Evolutionary conservation across 768 basidiomycete species (phyloP).

Genomic region (Pulveroboletus sp.): DNA sequence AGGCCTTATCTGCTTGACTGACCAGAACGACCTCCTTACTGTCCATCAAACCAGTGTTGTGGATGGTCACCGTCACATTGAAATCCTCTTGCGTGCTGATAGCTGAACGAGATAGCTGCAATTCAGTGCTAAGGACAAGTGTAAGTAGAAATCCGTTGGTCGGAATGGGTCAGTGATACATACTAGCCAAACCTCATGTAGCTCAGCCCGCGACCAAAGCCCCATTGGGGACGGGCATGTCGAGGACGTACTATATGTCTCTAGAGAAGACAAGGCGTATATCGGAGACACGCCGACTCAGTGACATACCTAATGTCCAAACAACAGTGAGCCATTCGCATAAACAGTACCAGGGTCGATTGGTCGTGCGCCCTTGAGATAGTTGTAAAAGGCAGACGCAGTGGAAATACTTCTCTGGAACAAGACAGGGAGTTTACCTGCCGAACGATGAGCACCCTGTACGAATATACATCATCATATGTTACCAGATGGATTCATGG

Average conservation of each 20-base stretch:
- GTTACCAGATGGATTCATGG: conserved; percentile 65
- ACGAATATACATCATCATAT: conserved; percentile 1
- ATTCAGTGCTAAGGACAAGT: conserved; percentile 5
- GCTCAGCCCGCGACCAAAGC: conserved; percentile 22
- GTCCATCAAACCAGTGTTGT: conserved; percentile 52
- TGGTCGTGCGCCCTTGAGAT: conserved; percentile 59
- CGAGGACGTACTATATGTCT: conserved; percentile 16
- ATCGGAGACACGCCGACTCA: neutral
- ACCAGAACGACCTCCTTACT: conserved; percentile 68
- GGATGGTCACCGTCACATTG: conserved; percentile 59
- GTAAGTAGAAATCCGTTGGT: neutral
- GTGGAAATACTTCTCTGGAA: conserved; percentile 63
- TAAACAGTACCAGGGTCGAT: conserved; percentile 49
- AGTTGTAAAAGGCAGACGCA: conserved; percentile 67
- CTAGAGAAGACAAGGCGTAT: neutral
- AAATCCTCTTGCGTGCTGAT: conserved; percentile 52
- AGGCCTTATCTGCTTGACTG: neutral
- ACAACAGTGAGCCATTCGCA: conserved; percentile 26
- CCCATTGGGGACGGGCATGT: conserved; percentile 18
- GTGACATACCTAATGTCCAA: conserved; percentile 22
- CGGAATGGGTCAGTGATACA: neutral
- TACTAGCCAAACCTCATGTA: conserved; percentile 23
- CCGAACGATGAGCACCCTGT: neutral
- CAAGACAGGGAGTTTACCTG: conserved; percentile 64
- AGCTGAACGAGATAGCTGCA: conserved; percentile 14